These are phyloP conservation scores for Pterocarpus macrocarpus DNA, from an alignment of 306 rosid species.

Conservation along the genomic window DNA sequence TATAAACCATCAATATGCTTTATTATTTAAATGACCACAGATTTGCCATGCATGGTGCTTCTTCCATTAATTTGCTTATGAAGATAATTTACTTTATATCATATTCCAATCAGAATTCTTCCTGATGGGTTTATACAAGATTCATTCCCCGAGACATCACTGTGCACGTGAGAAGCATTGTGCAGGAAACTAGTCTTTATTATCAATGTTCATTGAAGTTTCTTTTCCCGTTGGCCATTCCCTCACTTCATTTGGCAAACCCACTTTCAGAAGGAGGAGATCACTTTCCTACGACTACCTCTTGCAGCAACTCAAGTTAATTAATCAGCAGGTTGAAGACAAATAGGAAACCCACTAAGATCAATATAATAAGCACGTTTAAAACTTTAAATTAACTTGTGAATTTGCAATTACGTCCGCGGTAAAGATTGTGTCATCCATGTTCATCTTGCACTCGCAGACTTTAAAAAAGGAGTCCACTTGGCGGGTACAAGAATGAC, in stretches of 20 bases:
- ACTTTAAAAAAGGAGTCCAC: no score
- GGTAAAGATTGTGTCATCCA: not conserved
- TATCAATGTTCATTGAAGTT: slow-evolving; percentile 21
- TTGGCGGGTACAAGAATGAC: no score
- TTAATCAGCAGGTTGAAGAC: slow-evolving; percentile 20
- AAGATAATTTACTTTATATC: slow-evolving; percentile 30
- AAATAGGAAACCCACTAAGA: slow-evolving; percentile 45
- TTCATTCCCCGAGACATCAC: slow-evolving; percentile 6
- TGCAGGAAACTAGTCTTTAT: slow-evolving; percentile 37
- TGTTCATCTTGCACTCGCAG: not conserved
- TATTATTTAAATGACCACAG: no score
- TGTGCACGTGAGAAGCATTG: slow-evolving; percentile 38
- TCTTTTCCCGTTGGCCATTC: slow-evolving; percentile 30
- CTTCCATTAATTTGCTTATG: slow-evolving; percentile 32
- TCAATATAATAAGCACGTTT: not conserved
- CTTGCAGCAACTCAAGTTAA: slow-evolving; percentile 34
- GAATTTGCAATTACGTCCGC: not conserved
- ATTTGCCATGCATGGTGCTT: slow-evolving; percentile 27
- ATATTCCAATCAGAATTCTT: slow-evolving; percentile 43
- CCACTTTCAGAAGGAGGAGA: slow-evolving; percentile 11
- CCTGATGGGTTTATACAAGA: not conserved
- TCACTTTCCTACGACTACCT: slow-evolving; percentile 34
- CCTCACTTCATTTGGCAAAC: slow-evolving; percentile 22
- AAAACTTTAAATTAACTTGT: no score
- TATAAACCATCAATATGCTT: not conserved